phyloP scores from a whole-genome alignment of 371 early-diverging fungal species.

The Mortierella sp. region DNA sequence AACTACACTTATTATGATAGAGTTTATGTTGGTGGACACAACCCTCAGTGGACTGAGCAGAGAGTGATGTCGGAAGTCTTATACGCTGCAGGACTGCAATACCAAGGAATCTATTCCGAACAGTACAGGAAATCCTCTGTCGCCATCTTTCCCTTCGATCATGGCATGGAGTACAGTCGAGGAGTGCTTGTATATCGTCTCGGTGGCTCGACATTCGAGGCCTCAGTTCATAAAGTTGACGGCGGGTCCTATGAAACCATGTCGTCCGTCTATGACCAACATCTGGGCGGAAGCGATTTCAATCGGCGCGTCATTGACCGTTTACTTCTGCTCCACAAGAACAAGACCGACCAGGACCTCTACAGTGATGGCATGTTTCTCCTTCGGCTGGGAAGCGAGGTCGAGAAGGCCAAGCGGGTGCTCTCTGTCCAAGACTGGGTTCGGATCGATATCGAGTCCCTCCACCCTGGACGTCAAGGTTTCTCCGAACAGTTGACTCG shows the following conservation, averaged over 20 bases:
- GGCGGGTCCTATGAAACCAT: constrained; percentile 61
- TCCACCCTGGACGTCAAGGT: constrained; percentile 76
- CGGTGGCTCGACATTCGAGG: constrained; percentile 20
- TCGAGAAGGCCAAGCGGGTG: constrained; percentile 89
- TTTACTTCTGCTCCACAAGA: constrained; percentile 80
- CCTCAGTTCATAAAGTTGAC: constrained; percentile 9
- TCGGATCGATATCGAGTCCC: constrained; percentile 83
- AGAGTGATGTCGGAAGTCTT: neutral
- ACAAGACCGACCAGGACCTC: constrained; percentile 78
- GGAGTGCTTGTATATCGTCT: constrained; percentile 12
- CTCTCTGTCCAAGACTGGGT: constrained; percentile 81
- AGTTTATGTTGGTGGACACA: constrained; percentile 3
- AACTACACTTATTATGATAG: constrained; percentile 8
- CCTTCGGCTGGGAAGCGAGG: constrained; percentile 84
- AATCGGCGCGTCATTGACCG: constrained; percentile 82
- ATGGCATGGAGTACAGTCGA: constrained; percentile 11
- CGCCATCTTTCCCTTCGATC: constrained; percentile 7
- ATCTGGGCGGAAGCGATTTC: constrained; percentile 94
- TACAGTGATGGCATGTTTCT: constrained; percentile 77
- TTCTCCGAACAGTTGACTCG: constrained; percentile 85
- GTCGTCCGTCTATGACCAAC: constrained; percentile 89
- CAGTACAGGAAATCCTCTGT: constrained; percentile 4
- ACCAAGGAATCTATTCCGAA: neutral
- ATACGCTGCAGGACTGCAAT: neutral
- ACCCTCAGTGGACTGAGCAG: neutral